These are phyloP conservation scores for Verbena officinalis DNA, from an alignment of 257 asterid genomes.

Conservation along the genomic window DNA sequence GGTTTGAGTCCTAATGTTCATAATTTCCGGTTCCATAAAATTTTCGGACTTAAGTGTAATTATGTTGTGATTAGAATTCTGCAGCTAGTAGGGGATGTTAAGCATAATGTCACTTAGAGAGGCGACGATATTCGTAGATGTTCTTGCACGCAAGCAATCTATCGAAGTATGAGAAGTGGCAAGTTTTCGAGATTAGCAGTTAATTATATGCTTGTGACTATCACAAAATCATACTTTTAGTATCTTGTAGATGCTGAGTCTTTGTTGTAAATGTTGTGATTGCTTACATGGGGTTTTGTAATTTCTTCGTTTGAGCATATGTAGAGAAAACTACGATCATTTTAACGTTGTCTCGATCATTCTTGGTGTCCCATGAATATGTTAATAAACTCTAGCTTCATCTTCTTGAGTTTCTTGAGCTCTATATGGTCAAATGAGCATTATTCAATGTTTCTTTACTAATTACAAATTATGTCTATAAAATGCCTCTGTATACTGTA, in stretches of 20 bases:
- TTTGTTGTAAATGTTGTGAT: constrained; percentile 61
- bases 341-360: constrained; percentile 12
- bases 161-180: constrained; percentile 19
- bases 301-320: constrained; percentile 17
- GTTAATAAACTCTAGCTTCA: not conserved
- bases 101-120: constrained; percentile 47
- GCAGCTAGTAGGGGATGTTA: constrained; percentile 39
- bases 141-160: not conserved
- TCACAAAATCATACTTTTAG: constrained; percentile 14
- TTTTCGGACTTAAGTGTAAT: constrained; percentile 33
- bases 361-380: not conserved
- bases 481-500: too few relatives aligned
- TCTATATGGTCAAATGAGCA: not conserved
- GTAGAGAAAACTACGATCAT: constrained; percentile 26
- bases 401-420: constrained; percentile 1
- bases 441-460: not conserved
- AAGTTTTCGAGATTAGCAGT: not conserved
- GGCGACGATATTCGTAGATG: constrained; percentile 13
- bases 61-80: constrained; percentile 32
- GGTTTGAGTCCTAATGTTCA: constrained; percentile 27
- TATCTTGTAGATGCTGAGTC: constrained; percentile 42
- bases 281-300: constrained; percentile 22
- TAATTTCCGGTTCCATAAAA: constrained; percentile 20
- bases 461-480: too few relatives aligned
- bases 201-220: too few relatives aligned